Percentiles rank a stretch among this genome's conserved stretches.
Evolutionary conservation across 2,329 filamentous ascomycete species (phyloP).

Genomic region (Didymosphaeria variabile): DNA sequence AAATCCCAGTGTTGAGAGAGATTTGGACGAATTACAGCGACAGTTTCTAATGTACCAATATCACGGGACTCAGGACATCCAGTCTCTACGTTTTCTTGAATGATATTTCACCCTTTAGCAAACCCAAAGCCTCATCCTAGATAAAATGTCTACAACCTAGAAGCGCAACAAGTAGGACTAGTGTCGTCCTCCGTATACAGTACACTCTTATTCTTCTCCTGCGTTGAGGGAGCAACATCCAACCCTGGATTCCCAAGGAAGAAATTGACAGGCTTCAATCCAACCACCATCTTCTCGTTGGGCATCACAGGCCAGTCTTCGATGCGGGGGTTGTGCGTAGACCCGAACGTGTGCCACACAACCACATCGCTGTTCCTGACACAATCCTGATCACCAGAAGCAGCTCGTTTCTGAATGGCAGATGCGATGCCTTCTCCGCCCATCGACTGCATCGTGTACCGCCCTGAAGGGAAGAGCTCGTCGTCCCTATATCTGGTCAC

Average conservation of each 20-base stretch:
- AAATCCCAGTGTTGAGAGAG: too few species aligned
- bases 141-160: background rate
- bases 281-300: slow-evolving; percentile 34
- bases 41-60: too few species aligned
- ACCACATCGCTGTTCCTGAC: slow-evolving; percentile 37
- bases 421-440: slow-evolving; percentile 36
- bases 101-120: too few species aligned
- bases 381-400: background rate
- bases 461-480: slow-evolving; percentile 35
- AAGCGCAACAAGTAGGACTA: background rate
- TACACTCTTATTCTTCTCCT: slow-evolving; percentile 35
- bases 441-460: slow-evolving; percentile 38
- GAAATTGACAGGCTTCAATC: slow-evolving; percentile 37
- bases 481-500: slow-evolving; percentile 37
- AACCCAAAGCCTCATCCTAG: too few species aligned
- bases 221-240: slow-evolving; percentile 31
- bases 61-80: too few species aligned
- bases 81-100: too few species aligned
- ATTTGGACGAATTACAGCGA: too few species aligned
- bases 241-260: slow-evolving; percentile 35
- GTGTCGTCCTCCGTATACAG: slow-evolving; percentile 16
- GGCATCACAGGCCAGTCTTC: slow-evolving; percentile 47
- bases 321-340: slow-evolving; percentile 39
- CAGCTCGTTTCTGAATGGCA: slow-evolving; percentile 22
- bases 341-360: slow-evolving; percentile 41